phyloP scores from a whole-genome alignment of 768 basidiomycete genomes.

The Boletus huronensis region DNA sequence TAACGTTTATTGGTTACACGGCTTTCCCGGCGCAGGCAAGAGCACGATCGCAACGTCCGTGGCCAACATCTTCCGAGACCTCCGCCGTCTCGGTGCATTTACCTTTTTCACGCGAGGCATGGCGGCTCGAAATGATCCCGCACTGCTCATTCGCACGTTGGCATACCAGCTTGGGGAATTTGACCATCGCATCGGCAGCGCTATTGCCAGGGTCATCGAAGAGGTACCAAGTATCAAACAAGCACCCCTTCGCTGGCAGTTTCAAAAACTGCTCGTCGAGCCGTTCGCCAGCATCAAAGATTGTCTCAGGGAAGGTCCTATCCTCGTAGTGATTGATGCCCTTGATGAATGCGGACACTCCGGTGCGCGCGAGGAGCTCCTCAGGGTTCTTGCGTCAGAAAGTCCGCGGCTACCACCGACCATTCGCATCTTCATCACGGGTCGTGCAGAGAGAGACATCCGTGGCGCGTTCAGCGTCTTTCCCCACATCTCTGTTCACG shows the following conservation, averaged over 20 bases:
- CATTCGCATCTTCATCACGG: slow-evolving; percentile 32
- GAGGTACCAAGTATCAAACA: slow-evolving; percentile 30
- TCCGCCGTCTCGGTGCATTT: slow-evolving; percentile 36
- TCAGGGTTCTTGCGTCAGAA: slow-evolving; percentile 28
- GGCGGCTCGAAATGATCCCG: slow-evolving; percentile 28
- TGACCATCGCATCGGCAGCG: slow-evolving; percentile 27
- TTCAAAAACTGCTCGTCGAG: slow-evolving; percentile 33
- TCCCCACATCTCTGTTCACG: slow-evolving; percentile 12
- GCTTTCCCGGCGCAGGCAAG: slow-evolving; percentile 36
- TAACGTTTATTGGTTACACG: slow-evolving; percentile 34
- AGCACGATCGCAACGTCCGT: slow-evolving; percentile 36
- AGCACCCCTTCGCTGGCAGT: slow-evolving; percentile 29
- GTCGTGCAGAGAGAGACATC: slow-evolving; percentile 33
- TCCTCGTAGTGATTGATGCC: slow-evolving; percentile 35
- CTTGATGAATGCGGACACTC: slow-evolving; percentile 34
- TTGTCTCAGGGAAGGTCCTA: slow-evolving; percentile 24
- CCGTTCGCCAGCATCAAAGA: slow-evolving; percentile 22
- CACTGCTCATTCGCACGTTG: slow-evolving; percentile 32
- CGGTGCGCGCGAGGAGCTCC: slow-evolving; percentile 24
- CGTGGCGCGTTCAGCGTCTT: slow-evolving; percentile 7
- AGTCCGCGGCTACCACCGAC: slow-evolving; percentile 17
- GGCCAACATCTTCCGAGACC: slow-evolving; percentile 31
- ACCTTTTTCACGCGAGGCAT: slow-evolving; percentile 34
- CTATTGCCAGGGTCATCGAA: slow-evolving; percentile 25
- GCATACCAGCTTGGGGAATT: slow-evolving; percentile 35